These are phyloP conservation scores for Candida alai DNA, from an alignment of 805 yeast species.

Conservation along the genomic window DNA sequence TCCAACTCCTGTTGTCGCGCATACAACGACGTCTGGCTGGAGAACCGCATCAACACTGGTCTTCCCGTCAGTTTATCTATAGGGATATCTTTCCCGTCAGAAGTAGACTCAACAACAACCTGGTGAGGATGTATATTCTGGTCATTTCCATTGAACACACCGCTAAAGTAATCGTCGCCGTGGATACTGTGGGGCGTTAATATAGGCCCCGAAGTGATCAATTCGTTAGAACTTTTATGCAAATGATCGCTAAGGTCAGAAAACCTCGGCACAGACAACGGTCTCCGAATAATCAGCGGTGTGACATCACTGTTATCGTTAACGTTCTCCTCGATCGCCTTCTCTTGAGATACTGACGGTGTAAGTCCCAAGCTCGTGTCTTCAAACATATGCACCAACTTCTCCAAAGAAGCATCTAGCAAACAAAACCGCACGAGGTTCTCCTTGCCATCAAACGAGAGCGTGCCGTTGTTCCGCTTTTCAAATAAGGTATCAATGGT, in stretches of 20 bases:
- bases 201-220: constrained; percentile 51
- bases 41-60: constrained; percentile 61
- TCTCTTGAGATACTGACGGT: constrained; percentile 16
- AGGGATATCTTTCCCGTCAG: constrained; percentile 48
- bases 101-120: constrained; percentile 64
- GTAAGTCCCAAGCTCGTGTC: constrained; percentile 26
- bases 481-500: constrained; percentile 49
- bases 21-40: constrained; percentile 61
- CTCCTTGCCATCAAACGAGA: constrained; percentile 55
- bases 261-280: too few relatives aligned
- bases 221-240: constrained; percentile 48
- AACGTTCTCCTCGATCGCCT: background rate
- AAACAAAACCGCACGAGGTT: constrained; percentile 50
- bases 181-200: constrained; percentile 38
- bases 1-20: constrained; percentile 81
- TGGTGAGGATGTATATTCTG: constrained; percentile 55
- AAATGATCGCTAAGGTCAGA: constrained; percentile 23
- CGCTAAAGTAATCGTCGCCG: constrained; percentile 17
- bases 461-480: constrained; percentile 40
- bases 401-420: constrained; percentile 51
- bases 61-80: constrained; percentile 69
- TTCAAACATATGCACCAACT: constrained; percentile 48
- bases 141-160: constrained; percentile 12
- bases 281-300: too few relatives aligned
- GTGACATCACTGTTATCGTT: too few relatives aligned